Conservation (phyloP, 441 rosid species). For the Monsonia emarginata region DNA sequence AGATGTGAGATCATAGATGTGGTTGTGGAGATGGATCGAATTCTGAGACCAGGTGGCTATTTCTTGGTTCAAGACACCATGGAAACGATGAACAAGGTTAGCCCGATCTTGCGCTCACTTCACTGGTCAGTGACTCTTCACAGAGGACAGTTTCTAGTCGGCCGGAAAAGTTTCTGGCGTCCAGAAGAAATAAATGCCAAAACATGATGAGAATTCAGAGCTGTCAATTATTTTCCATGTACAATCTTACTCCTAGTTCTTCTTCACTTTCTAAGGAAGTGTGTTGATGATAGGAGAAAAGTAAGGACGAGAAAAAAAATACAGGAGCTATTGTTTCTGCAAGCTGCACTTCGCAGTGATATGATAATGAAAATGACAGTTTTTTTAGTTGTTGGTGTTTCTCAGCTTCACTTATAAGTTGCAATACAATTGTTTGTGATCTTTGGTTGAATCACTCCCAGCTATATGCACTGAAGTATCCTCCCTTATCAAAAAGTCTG, state of each 20-base stretch:
- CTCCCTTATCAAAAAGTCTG: too few relatives aligned
- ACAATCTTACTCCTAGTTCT: background rate
- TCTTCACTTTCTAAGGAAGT: background rate
- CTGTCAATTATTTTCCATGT: background rate
- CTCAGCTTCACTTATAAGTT: too few relatives aligned
- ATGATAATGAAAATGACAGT: too few relatives aligned
- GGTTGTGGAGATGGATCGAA: constrained; percentile 60
- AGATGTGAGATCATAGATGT: constrained; percentile 57
- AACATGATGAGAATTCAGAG: background rate
- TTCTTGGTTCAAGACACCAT: constrained; percentile 57
- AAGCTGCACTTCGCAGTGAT: background rate
- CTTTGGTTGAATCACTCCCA: too few relatives aligned
- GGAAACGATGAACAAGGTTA: constrained; percentile 46
- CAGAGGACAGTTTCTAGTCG: constrained; percentile 56
- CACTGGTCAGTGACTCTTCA: constrained; percentile 51
- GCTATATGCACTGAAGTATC: too few relatives aligned
- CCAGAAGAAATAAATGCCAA: constrained; percentile 25
- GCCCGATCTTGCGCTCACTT: constrained; percentile 40
- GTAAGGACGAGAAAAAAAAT: background rate
- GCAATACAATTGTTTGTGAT: too few relatives aligned
- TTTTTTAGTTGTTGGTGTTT: too few relatives aligned
- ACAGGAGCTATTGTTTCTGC: background rate
- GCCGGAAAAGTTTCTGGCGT: constrained; percentile 73
- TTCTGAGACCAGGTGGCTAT: constrained; percentile 71
- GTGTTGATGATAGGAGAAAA: background rate